These are phyloP conservation scores for Groenewaldozyma sp. DNA, from an alignment of 1,139 yeast genomes.

Conservation along the genomic window DNA sequence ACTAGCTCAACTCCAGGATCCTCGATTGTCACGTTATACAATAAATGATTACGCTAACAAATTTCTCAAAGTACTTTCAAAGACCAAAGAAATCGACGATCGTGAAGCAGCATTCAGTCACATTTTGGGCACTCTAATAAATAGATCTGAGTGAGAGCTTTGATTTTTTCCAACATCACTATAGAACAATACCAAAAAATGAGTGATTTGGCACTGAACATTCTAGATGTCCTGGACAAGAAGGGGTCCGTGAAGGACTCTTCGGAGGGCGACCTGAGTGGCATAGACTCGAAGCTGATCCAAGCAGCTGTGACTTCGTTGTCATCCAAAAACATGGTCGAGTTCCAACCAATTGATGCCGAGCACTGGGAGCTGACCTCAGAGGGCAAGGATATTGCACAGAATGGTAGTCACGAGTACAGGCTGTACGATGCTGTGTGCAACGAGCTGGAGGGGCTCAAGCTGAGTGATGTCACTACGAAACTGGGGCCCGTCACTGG, in stretches of 20 bases:
- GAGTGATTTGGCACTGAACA: conserved; percentile 43
- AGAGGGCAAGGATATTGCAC: conserved; percentile 75
- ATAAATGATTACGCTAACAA: no score
- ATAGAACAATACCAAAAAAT: conserved; percentile 13
- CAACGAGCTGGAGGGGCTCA: conserved; percentile 66
- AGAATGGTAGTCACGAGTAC: conserved; percentile 82
- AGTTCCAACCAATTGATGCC: conserved; percentile 62
- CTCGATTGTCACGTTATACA: no score
- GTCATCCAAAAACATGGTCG: conserved; percentile 74
- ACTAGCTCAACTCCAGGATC: no score
- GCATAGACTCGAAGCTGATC: conserved; percentile 42
- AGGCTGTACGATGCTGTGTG: conserved; percentile 71
- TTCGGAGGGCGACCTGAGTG: conserved; percentile 42
- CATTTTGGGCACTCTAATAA: no score
- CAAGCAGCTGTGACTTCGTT: conserved; percentile 81
- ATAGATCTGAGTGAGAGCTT: background rate
- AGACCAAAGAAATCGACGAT: no score
- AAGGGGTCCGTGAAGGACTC: conserved; percentile 59
- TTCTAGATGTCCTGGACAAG: conserved; percentile 55
- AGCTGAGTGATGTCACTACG: conserved; percentile 68
- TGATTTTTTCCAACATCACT: background rate
- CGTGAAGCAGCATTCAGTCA: no score
- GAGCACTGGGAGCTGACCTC: conserved; percentile 68
- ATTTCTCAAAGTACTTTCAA: no score
- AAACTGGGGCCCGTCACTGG: conserved; percentile 69